Evolutionary conservation across 129 eudicot genomes (phyloP).

Genomic region (Centella asiatica): DNA sequence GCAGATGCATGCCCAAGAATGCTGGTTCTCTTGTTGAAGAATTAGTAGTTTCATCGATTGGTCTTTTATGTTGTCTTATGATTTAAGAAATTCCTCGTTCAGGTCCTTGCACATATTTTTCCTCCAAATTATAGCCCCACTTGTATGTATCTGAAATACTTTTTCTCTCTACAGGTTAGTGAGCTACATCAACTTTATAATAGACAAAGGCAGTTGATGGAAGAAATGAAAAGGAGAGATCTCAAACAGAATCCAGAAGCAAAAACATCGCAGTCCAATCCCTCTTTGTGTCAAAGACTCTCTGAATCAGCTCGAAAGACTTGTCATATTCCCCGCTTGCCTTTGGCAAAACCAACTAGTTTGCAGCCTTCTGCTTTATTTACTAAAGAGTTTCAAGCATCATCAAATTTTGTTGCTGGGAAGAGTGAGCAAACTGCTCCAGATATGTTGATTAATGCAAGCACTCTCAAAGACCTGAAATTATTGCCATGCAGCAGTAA

Average conservation of each 20-base stretch:
- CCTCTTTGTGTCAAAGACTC: neutral
- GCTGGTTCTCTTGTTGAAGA: no score
- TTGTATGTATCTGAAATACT: neutral
- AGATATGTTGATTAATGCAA: neutral
- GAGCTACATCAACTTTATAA: conserved; percentile 41
- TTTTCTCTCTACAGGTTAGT: conserved; percentile 29
- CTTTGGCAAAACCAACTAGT: neutral
- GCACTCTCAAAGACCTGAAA: conserved; percentile 1
- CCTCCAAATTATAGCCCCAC: neutral
- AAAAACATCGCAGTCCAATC: conserved; percentile 12
- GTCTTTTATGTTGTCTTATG: no score
- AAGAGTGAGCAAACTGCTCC: neutral
- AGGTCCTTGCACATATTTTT: neutral
- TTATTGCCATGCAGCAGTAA: conserved; percentile 6
- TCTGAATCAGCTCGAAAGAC: conserved; percentile 14
- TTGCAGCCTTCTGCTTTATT: neutral
- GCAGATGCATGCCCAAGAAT: neutral
- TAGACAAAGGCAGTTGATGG: conserved; percentile 41
- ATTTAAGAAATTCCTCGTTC: no score
- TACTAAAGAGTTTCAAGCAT: conserved; percentile 14
- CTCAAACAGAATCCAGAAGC: conserved; percentile 5
- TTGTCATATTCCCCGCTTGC: conserved; percentile 6
- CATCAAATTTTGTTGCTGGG: conserved; percentile 8
- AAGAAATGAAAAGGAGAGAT: conserved; percentile 21
- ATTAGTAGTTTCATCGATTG: no score